Conservation (phyloP, 164 flowering plant genomes). For the Piper longum region DNA sequence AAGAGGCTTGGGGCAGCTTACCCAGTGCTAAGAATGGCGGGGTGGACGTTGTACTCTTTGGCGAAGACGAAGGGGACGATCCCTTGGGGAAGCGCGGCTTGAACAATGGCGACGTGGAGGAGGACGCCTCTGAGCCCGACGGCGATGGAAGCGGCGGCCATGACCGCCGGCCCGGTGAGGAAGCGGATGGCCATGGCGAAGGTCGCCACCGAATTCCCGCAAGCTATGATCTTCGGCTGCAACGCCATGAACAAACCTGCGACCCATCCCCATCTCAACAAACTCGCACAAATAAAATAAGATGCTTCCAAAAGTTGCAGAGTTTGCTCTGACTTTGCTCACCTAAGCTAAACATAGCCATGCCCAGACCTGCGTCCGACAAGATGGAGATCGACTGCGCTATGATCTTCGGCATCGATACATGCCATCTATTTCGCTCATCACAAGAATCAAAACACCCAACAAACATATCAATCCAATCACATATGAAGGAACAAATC, state of each 20-base stretch:
- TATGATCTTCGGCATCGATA: constrained; percentile 65
- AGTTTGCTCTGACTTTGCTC: constrained; percentile 3
- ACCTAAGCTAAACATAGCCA: constrained; percentile 98
- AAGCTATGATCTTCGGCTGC: constrained; percentile 81
- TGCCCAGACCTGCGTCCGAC: constrained; percentile 84
- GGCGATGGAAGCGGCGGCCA: constrained; percentile 80
- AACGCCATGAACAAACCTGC: constrained; percentile 87
- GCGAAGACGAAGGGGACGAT: constrained; percentile 89
- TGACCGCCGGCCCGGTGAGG: constrained; percentile 80
- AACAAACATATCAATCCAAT: neutral
- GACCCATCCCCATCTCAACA: neutral
- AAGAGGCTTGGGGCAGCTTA: constrained; percentile 7
- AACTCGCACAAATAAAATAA: no score
- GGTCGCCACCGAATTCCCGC: constrained; percentile 66
- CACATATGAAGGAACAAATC: no score
- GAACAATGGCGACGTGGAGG: constrained; percentile 72
- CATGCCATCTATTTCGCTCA: constrained; percentile 45
- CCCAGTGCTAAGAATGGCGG: constrained; percentile 79
- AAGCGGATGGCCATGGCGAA: constrained; percentile 84
- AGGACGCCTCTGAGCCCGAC: constrained; percentile 75
- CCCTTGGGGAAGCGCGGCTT: constrained; percentile 95
- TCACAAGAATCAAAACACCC: neutral
- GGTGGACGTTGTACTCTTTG: constrained; percentile 82
- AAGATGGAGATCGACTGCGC: constrained; percentile 57
- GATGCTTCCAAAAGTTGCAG: no score